Evolutionary conservation across 768 basidiomycete genomes (phyloP).

Genomic region (Candolleomyces efflorescens): DNA sequence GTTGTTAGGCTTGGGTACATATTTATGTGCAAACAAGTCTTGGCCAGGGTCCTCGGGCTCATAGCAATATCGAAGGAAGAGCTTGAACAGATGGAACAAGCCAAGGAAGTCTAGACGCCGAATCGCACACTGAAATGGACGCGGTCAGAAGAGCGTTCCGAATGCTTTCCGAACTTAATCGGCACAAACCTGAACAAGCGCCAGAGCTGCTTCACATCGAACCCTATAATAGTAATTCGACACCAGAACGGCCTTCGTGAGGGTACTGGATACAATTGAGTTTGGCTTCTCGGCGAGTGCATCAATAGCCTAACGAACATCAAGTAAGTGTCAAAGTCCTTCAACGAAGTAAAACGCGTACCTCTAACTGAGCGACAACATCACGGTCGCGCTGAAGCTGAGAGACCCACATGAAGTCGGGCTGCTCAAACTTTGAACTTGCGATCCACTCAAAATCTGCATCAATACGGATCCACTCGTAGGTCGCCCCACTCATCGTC

Average conservation of each 20-base stretch:
- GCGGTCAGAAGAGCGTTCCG: slow-evolving; percentile 6
- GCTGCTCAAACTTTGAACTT: slow-evolving; percentile 88
- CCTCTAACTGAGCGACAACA: slow-evolving; percentile 96
- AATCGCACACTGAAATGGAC: slow-evolving; percentile 65
- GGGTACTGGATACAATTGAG: slow-evolving; percentile 81
- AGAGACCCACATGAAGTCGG: slow-evolving; percentile 98
- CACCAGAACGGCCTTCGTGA: slow-evolving; percentile 92
- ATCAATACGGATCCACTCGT: slow-evolving; percentile 99
- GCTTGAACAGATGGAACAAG: slow-evolving; percentile 92
- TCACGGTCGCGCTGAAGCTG: slow-evolving; percentile 94
- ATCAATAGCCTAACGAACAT: slow-evolving; percentile 68
- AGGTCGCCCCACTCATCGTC: slow-evolving; percentile 90
- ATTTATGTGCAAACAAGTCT: slow-evolving; percentile 81
- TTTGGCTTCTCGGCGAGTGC: slow-evolving; percentile 80
- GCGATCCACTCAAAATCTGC: slow-evolving; percentile 99
- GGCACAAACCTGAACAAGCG: slow-evolving; percentile 68
- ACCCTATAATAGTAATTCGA: slow-evolving; percentile 96
- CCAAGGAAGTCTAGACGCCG: slow-evolving; percentile 83
- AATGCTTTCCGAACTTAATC: not conserved
- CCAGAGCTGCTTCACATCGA: slow-evolving; percentile 89
- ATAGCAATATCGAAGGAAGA: slow-evolving; percentile 88
- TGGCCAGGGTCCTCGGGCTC: slow-evolving; percentile 79
- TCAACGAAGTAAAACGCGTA: slow-evolving; percentile 30
- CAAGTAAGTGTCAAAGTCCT: not conserved
- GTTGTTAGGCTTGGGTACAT: slow-evolving; percentile 93